Evolutionary conservation across 257 asterid genomes (phyloP).

Genomic region (Linaria vulgaris): DNA sequence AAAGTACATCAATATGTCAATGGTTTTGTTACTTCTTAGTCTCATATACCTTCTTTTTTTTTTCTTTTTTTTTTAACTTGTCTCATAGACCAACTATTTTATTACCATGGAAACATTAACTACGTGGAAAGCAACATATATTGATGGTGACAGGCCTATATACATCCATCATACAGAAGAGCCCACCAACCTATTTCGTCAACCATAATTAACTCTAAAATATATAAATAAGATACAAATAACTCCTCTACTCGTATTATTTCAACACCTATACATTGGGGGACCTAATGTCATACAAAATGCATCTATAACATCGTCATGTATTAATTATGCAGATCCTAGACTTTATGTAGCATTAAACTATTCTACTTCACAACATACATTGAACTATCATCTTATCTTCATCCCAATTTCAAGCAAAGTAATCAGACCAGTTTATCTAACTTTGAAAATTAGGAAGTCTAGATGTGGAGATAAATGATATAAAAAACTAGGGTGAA

Average conservation of each 20-base stretch:
- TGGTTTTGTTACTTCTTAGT: no score
- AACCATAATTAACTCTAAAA: constrained; percentile 1
- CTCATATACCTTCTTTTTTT: no score
- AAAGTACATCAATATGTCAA: not conserved
- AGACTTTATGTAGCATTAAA: not conserved
- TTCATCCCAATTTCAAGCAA: constrained; percentile 18
- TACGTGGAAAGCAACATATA: not conserved
- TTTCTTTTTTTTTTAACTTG: not conserved
- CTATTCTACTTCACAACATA: constrained; percentile 18
- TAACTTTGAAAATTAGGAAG: constrained; percentile 2
- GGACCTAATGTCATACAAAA: no score
- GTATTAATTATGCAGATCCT: constrained; percentile 24
- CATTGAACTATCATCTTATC: constrained; percentile 28
- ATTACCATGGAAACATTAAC: not conserved
- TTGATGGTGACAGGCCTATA: not conserved
- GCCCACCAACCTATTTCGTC: constrained; percentile 9
- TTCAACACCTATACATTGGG: not conserved
- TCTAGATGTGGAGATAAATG: no score
- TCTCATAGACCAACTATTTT: not conserved
- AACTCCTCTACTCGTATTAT: constrained; percentile 24
- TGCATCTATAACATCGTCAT: not conserved
- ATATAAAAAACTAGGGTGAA: no score
- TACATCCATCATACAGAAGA: not conserved
- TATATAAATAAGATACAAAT: constrained; percentile 1
- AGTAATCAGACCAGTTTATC: not conserved